These are phyloP conservation scores for Cafeteria roenbergensis DNA, from an alignment of 108 stramenopile species.

Conservation along the genomic window DNA sequence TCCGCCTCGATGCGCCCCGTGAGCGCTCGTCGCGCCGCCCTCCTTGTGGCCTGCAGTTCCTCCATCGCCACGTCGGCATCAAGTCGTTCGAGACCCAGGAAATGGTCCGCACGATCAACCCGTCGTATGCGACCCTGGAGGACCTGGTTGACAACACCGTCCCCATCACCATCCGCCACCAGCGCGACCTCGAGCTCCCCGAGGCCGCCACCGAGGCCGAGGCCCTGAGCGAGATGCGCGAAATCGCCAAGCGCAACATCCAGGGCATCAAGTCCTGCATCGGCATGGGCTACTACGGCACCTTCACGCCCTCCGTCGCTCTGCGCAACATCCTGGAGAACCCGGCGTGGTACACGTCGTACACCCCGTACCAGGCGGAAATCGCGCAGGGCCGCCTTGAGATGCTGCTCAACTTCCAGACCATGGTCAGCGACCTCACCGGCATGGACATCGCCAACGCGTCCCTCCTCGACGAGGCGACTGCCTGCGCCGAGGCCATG, in stretches of 20 bases:
- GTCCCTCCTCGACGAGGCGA: slow-evolving; percentile 83
- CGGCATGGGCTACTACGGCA: slow-evolving; percentile 93
- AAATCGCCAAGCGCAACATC: slow-evolving; percentile 57
- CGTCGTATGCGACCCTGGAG: slow-evolving; percentile 61
- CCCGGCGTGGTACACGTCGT: slow-evolving; percentile 75
- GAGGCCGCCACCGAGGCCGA: slow-evolving; percentile 73
- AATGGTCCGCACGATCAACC: slow-evolving; percentile 59
- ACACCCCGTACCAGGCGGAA: slow-evolving; percentile 99
- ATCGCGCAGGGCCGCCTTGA: slow-evolving; percentile 96
- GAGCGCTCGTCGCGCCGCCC: too few species aligned
- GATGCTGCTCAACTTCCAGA: slow-evolving; percentile 97
- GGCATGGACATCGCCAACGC: slow-evolving; percentile 88
- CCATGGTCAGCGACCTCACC: slow-evolving; percentile 88
- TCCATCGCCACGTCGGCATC: slow-evolving; percentile 61
- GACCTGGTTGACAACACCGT: slow-evolving; percentile 74
- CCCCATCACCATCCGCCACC: slow-evolving; percentile 65
- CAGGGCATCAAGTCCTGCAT: slow-evolving; percentile 90
- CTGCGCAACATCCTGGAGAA: slow-evolving; percentile 96
- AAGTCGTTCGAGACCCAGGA: slow-evolving; percentile 56
- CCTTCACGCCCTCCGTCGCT: slow-evolving; percentile 77
- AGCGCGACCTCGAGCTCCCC: slow-evolving; percentile 56
- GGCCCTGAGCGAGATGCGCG: slow-evolving; percentile 48
- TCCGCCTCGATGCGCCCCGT: too few species aligned
- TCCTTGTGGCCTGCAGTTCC: slow-evolving; percentile 19
- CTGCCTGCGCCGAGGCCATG: slow-evolving; percentile 96